These are phyloP conservation scores for Dalbergia cultrata DNA, from an alignment of 306 rosid genomes.

Conservation along the genomic window DNA sequence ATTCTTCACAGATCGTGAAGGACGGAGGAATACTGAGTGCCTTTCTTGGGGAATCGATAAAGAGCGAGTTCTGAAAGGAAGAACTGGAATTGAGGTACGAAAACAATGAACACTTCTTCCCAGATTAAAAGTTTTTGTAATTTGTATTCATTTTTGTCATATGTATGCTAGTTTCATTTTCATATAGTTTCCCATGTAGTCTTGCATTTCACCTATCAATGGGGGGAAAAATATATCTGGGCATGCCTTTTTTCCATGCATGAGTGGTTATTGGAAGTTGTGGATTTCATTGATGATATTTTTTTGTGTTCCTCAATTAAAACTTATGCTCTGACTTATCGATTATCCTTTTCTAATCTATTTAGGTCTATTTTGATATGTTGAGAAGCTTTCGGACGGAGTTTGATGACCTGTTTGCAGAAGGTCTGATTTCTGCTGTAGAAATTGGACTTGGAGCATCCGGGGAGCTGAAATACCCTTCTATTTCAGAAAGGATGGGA, in stretches of 20 bases:
- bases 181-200: slow-evolving; percentile 20
- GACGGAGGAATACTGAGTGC: slow-evolving; percentile 92
- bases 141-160: not conserved
- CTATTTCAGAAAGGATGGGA: slow-evolving; percentile 90
- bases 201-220: slow-evolving; percentile 15
- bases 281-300: slow-evolving; percentile 22
- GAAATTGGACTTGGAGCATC: slow-evolving; percentile 95
- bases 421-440: slow-evolving; percentile 78
- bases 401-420: slow-evolving; percentile 88
- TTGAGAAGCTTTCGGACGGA: slow-evolving; percentile 98
- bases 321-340: slow-evolving; percentile 24
- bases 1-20: slow-evolving; percentile 97
- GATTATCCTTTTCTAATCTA: slow-evolving; percentile 41
- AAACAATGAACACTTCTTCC: slow-evolving; percentile 26
- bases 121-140: slow-evolving; percentile 21
- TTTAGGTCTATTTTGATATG: slow-evolving; percentile 95
- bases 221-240: not conserved
- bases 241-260: not conserved
- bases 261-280: slow-evolving; percentile 15
- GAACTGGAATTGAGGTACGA: slow-evolving; percentile 95
- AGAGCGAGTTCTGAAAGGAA: slow-evolving; percentile 91
- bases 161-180: slow-evolving; percentile 25
- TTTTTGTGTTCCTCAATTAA: slow-evolving; percentile 8
- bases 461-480: slow-evolving; percentile 98
- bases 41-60: slow-evolving; percentile 95